Base-by-base conservation (phyloP, 257 asterid species). In the Leonotis leonurus region DNA sequence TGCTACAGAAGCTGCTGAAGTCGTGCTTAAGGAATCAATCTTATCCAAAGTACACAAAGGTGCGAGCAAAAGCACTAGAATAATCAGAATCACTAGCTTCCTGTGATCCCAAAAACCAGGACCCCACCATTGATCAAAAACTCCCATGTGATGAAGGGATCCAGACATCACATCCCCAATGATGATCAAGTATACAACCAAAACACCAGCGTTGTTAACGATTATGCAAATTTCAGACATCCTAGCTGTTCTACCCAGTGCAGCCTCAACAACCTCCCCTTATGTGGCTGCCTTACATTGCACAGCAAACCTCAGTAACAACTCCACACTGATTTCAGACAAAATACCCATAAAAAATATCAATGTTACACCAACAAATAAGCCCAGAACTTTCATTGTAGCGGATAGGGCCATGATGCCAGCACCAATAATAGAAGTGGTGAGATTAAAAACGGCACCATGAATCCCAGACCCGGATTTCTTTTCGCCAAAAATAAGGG, bases 361-460 rank as follows among this genome's bases (percentile, higher is more conserved):
- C 57, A 89, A 67, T 21, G 83, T 51, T 55, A 87, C 64, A 14
- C 99, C 99, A 56, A 82, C 32, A 67, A 67, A 75, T 18, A 93
- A 45, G 12, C 99, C 99, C 73, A 93, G 61, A 61, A 93, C 95
- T 64, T 89, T 89, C 97, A 89, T 87, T 0, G 99, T 78, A 39
- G 97, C 97, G 3, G 99, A 96, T 69, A 93, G 67, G 65, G 99
- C 97, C 99, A 93, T 93, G 62, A 93, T 85, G 60, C 99, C 99
- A 24, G 99, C 99, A 59, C 99, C 99, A 43, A 93, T 80, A 44
- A 93, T 74, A 3, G 94, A 73, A 1, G 99, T 93, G 12, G 99
- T 85, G 74, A 93, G 97, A 75, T 93, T 93, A 49, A 89, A 93
- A 33, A 93, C 94, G 55, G 99, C 99, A 25, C 96, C 94, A 74